Evolutionary conservation across 805 yeast species (phyloP).

Genomic region (Yarrowia sp.): DNA sequence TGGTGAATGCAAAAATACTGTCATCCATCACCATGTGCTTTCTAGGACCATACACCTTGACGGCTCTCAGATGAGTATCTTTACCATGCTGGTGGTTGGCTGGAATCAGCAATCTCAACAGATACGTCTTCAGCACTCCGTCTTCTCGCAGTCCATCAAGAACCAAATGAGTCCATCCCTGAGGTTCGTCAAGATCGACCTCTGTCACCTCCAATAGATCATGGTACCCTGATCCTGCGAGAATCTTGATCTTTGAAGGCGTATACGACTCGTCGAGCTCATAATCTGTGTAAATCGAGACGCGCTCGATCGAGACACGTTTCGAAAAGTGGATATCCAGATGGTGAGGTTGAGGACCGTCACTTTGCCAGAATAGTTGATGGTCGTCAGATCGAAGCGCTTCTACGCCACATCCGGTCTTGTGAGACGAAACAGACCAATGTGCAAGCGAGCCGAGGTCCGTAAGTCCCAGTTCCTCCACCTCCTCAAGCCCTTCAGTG

Average conservation of each 20-base stretch:
- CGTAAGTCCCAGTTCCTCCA: constrained; percentile 64
- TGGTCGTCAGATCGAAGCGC: constrained; percentile 75
- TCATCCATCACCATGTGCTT: constrained; percentile 40
- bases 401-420: constrained; percentile 73
- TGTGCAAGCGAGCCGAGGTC: constrained; percentile 83
- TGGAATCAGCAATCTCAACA: constrained; percentile 65
- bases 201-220: constrained; percentile 72
- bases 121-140: constrained; percentile 63
- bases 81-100: constrained; percentile 95
- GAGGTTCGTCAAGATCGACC: constrained; percentile 66
- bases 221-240: constrained; percentile 82
- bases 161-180: constrained; percentile 77
- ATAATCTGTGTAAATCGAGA: constrained; percentile 76
- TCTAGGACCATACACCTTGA: constrained; percentile 58
- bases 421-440: constrained; percentile 82
- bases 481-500: constrained; percentile 57
- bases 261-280: constrained; percentile 89
- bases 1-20: constrained; percentile 46
- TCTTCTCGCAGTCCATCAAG: constrained; percentile 63
- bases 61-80: constrained; percentile 86
- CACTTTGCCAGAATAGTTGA: constrained; percentile 89
- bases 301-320: constrained; percentile 68
- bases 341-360: constrained; percentile 87
- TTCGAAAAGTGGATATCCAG: constrained; percentile 82
- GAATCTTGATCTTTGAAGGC: constrained; percentile 69